Base-by-base conservation (phyloP, 345 rosid species). In the Eucalyptus albens region DNA sequence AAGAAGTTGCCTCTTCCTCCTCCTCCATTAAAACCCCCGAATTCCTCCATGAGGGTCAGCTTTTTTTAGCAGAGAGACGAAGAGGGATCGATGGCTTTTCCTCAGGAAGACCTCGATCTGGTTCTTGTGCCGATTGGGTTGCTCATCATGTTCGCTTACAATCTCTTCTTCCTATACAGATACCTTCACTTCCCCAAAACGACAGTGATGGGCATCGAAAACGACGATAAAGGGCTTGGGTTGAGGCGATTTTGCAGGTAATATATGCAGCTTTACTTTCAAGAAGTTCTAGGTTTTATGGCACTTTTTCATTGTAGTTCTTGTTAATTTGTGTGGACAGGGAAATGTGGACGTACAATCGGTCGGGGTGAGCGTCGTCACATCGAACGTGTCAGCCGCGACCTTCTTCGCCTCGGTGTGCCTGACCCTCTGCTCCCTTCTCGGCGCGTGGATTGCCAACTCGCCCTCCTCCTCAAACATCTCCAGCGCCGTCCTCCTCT, bases 141-240 rank as follows among this genome's bases (percentile, higher is more conserved):
- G 90, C 80, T 92, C 85, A 89, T 95, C 91, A 91, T 97, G 96
- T 88, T 97, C 12, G 87, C 90, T 11, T 97, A 96, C 90, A 97
- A 96, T 91, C 93, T 96, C 29, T 62, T 88, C 92, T 94, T 97
- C 89, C 93, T 96, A 8, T 91, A 95, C 92, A 90, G 94, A 89
- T 93, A 94, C 92, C 94, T 95, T 33, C 89, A 93, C 87, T 94
- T 86, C 50, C 98, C 99, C 50, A 93, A 90, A 91, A 94, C 94
- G 51, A 97, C 97, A 4, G 93, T 93, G 62, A 90, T 94, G 47
- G 99, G 99, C 87, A 90, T 95, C 53, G 97, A 95, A 89, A 96
- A 94, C 94, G 91, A 93, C n/a, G 96, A 95, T 88, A 93, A 89
- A 90, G 92, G 93, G 95, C 94, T 91, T 97, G 98, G 98, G 98